Base-by-base conservation (phyloP, 2,329 filamentous ascomycete genomes). In the Gnomoniopsis smithogilvyi region DNA sequence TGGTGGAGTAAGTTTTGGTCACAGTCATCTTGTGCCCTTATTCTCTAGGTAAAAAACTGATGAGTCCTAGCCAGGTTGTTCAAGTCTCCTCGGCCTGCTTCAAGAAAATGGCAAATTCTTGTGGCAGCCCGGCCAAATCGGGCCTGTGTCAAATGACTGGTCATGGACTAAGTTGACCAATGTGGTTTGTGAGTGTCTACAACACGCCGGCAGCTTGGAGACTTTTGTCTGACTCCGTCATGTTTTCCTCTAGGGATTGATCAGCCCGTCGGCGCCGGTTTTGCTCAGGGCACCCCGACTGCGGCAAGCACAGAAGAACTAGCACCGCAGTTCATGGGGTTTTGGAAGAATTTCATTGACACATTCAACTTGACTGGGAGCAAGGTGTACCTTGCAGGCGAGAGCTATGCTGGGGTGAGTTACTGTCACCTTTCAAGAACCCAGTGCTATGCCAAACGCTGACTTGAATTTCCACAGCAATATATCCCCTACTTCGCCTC, bases 91-190 rank as follows among this genome's bases (percentile, higher is more conserved):
- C 64, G 88, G 87, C 14, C 76, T 92, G 2, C 70, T 92, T 12
- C 87, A 89, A 52, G 88, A 92, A 66, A 92, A 91, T 65, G 89
- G 90, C 0, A 87, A 89, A 0, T 86, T 90, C 66, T 61, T 80
- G 3, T 90, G 86, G 86, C 81, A 86, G 67, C 77, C 83, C 3
- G 90, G 90, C 24, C 91, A 87, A 1, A 79, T 78, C 52, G 76
- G 78, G 3, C 87, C 88, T 0, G 76, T 84, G 0, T 75, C 76
- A 46, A 91, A 91, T 66, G 78, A 80, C 0, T 91, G 87, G 74
- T 82, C 81, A 14, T 92, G 88, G 87, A 82, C 83, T 53, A 88
- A 88, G 52, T 72, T 92, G 21, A 89, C 88, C 50, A 92, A 92
- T 70, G 83, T 92, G 67, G 76, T 93, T 41, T 93, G 47, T 50